phyloP scores from a whole-genome alignment of 2,329 filamentous ascomycete species.

The Pseudonectria buxi region DNA sequence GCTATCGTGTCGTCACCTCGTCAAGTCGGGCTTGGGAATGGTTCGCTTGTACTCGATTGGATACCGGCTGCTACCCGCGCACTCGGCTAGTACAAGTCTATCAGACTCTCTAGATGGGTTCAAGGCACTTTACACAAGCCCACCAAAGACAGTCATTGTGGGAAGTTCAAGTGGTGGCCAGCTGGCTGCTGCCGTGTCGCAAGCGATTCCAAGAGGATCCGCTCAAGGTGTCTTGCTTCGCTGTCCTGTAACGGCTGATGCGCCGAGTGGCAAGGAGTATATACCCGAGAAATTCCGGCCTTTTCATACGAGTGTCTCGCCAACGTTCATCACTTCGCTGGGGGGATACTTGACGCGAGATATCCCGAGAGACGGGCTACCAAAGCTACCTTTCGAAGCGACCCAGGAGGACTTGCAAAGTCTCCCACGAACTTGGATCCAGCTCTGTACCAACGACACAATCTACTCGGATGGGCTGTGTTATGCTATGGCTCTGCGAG shows the following conservation, averaged over 20 bases:
- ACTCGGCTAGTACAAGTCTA: constrained; percentile 33
- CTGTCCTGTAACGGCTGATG: constrained; percentile 42
- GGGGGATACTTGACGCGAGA: constrained; percentile 26
- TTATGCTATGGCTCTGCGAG: constrained; percentile 36
- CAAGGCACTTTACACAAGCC: constrained; percentile 5
- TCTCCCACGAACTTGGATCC: constrained; percentile 40
- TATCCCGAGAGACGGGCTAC: constrained; percentile 34
- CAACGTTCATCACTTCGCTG: constrained; percentile 31
- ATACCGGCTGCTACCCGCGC: constrained; percentile 38
- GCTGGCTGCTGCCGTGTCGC: constrained; percentile 38
- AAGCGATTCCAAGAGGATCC: constrained; percentile 18
- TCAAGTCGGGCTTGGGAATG: constrained; percentile 21
- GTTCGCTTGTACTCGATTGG: constrained; percentile 37
- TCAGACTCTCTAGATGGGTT: constrained; percentile 36
- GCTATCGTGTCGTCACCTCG: constrained; percentile 37
- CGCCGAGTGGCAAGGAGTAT: constrained; percentile 28
- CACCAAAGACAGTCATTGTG: constrained; percentile 26
- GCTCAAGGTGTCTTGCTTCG: constrained; percentile 38
- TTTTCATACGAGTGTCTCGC: constrained; percentile 34
- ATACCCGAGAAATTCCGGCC: constrained; percentile 30
- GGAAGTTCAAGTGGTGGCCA: constrained; percentile 44
- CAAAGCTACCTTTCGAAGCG: constrained; percentile 36
- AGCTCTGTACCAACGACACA: constrained; percentile 44
- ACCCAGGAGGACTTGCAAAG: constrained; percentile 20
- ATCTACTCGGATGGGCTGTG: constrained; percentile 46